Evolutionary conservation across 169 alveolate genomes (phyloP).

Genomic region (Plasmodium reichenowi): DNA sequence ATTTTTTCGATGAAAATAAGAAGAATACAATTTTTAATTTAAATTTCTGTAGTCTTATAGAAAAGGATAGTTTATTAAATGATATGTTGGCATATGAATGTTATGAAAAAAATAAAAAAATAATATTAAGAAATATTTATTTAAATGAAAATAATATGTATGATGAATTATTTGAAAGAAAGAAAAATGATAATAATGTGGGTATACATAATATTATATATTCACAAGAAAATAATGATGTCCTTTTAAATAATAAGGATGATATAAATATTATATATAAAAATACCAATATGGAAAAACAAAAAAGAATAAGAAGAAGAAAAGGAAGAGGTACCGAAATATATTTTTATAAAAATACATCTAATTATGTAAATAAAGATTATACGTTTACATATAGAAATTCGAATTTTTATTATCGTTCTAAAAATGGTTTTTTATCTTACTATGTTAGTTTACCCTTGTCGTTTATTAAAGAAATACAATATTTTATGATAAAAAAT

Average conservation of each 20-base stretch:
- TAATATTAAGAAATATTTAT: constrained; percentile 31
- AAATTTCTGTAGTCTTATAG: constrained; percentile 3
- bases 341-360: constrained; percentile 43
- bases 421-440: constrained; percentile 39
- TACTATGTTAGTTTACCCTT: constrained; percentile 56
- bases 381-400: constrained; percentile 45
- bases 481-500: constrained; percentile 38
- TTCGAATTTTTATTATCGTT: constrained; percentile 34
- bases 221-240: background rate
- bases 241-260: background rate
- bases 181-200: background rate
- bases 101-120: constrained; percentile 52
- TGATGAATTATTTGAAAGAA: constrained; percentile 20
- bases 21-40: constrained; percentile 19
- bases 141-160: constrained; percentile 46
- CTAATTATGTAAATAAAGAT: constrained; percentile 32
- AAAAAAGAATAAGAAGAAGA: background rate
- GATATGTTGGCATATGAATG: constrained; percentile 13
- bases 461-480: constrained; percentile 24
- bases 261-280: background rate
- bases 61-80: constrained; percentile 4
- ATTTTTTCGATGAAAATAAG: constrained; percentile 40
- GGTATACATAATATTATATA: background rate
- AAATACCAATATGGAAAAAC: background rate
- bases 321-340: constrained; percentile 19